These are phyloP conservation scores for Neofusicoccum parvum DNA, from an alignment of 2,329 filamentous ascomycete genomes.

Conservation along the genomic window DNA sequence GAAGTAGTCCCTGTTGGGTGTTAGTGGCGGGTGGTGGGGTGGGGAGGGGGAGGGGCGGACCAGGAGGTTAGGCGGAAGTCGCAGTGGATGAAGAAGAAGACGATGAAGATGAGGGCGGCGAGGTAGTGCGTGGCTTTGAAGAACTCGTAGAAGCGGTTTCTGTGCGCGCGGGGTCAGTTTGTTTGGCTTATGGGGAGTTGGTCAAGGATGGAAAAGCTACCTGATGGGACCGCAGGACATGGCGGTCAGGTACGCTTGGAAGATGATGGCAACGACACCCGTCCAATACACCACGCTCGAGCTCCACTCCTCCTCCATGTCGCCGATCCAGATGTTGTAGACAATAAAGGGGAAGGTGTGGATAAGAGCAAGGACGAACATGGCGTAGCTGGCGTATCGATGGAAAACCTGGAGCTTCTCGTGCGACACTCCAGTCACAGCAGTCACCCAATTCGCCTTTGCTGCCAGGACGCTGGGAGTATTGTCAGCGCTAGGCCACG, in stretches of 20 bases:
- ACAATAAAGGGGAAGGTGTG: conserved; percentile 65
- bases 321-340: conserved; percentile 51
- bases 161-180: too few relatives aligned
- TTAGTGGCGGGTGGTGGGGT: neutral
- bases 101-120: conserved; percentile 55
- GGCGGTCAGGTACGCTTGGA: conserved; percentile 59
- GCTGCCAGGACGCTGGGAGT: conserved; percentile 45
- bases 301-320: conserved; percentile 52
- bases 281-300: conserved; percentile 56
- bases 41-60: conserved; percentile 31
- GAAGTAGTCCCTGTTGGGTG: conserved; percentile 57
- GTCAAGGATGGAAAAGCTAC: conserved; percentile 33
- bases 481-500: neutral
- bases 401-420: conserved; percentile 55
- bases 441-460: conserved; percentile 61
- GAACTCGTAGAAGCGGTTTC: conserved; percentile 60
- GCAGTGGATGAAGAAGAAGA: conserved; percentile 65
- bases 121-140: conserved; percentile 62
- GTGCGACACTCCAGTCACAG: conserved; percentile 57
- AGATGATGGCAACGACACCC: conserved; percentile 56
- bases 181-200: too few relatives aligned
- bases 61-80: conserved; percentile 58
- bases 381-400: conserved; percentile 42
- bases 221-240: conserved; percentile 55
- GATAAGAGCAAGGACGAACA: conserved; percentile 58